phyloP scores from a whole-genome alignment of 2,329 filamentous ascomycete genomes.

The Stemphylium vesicarium region DNA sequence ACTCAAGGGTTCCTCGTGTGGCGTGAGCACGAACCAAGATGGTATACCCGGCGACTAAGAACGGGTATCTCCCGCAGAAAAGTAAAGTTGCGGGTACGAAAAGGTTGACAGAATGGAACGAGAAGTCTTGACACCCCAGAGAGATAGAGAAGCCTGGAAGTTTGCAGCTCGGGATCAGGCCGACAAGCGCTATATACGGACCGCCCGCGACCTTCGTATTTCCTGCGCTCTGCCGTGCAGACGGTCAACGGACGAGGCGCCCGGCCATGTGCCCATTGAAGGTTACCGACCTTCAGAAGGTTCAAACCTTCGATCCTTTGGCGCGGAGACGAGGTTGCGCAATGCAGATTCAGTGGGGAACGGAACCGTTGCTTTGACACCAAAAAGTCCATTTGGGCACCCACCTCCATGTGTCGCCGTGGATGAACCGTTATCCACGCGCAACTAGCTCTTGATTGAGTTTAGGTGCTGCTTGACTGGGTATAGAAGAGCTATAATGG shows the following conservation, averaged over 20 bases:
- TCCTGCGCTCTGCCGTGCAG: neutral
- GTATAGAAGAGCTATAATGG: neutral
- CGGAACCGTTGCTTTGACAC: conserved; percentile 7
- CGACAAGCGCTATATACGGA: conserved; percentile 14
- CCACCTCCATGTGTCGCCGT: neutral
- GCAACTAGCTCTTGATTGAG: neutral
- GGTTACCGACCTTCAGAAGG: neutral
- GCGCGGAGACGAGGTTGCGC: conserved; percentile 17
- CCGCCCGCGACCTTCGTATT: neutral
- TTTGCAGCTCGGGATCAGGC: neutral
- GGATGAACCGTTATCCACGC: conserved; percentile 11
- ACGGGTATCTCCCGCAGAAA: too few relatives aligned
- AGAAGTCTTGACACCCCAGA: too few relatives aligned
- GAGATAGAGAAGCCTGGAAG: neutral
- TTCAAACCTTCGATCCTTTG: conserved; percentile 17
- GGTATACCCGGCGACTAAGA: neutral
- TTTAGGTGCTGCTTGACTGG: neutral
- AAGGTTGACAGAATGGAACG: too few relatives aligned
- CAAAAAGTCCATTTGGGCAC: neutral
- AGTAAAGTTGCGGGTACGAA: too few relatives aligned
- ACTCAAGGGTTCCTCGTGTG: conserved; percentile 1
- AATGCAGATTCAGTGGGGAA: conserved; percentile 8
- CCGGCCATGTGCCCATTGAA: conserved; percentile 1
- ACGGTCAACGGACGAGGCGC: conserved; percentile 1
- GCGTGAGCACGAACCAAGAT: neutral